Conservation (phyloP, 2,329 filamentous ascomycete genomes). For the Alternaria rosae region DNA sequence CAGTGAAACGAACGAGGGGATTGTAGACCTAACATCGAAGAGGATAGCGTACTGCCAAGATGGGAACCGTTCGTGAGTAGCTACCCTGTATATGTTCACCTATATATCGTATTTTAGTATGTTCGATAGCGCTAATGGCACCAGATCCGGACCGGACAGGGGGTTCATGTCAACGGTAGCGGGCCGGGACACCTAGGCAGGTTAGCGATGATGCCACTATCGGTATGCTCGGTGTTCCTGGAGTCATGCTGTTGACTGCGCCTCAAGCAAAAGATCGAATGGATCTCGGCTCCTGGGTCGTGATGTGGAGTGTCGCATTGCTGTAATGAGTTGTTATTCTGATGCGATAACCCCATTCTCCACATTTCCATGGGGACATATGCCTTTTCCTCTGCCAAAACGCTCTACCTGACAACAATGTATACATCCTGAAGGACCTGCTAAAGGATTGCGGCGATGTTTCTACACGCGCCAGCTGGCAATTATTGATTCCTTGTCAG, state of each 20-base stretch:
- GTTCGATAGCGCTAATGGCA: slow-evolving; percentile 7
- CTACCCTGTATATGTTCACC: background rate
- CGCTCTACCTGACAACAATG: background rate
- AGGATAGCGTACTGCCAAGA: slow-evolving; percentile 2
- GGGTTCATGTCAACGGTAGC: slow-evolving; percentile 7
- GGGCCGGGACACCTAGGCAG: slow-evolving; percentile 8
- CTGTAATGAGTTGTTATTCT: background rate
- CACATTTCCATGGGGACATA: background rate
- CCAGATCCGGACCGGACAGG: background rate
- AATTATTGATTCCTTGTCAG: slow-evolving; percentile 2
- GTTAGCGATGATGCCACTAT: slow-evolving; percentile 8
- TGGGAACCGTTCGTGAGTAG: slow-evolving; percentile 9
- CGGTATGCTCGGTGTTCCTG: slow-evolving; percentile 5
- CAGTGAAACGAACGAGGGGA: slow-evolving; percentile 7
- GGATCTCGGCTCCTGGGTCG: background rate
- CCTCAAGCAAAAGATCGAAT: slow-evolving; percentile 4
- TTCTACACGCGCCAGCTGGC: background rate
- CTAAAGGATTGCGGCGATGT: background rate
- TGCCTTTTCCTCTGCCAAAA: background rate
- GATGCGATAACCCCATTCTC: background rate
- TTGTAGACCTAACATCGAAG: background rate
- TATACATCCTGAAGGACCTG: background rate
- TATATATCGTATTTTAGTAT: slow-evolving; percentile 6
- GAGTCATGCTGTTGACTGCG: slow-evolving; percentile 13
- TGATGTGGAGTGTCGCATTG: background rate